A percentile compares a stretch with the other conserved stretches of the same genome.
Conservation (phyloP, 2,329 filamentous ascomycete species). For the Parasarocladium wereldwijsianum region DNA sequence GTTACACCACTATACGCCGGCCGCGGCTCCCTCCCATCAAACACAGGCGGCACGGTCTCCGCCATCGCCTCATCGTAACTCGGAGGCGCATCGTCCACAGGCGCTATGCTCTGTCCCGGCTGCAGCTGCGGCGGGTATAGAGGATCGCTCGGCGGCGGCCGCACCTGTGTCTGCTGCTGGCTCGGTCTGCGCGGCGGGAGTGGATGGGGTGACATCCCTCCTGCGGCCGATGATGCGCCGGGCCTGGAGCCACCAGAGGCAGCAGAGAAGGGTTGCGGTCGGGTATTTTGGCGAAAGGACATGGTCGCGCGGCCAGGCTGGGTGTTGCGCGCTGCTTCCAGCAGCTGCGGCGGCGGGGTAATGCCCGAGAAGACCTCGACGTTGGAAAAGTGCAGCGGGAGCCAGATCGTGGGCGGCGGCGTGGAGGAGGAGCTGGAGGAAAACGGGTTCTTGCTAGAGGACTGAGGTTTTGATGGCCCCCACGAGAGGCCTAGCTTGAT, state of each 20-base stretch:
- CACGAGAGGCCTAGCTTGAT: constrained; percentile 65
- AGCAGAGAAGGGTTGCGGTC: constrained; percentile 12
- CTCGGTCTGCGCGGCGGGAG: constrained; percentile 12
- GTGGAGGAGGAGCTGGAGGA: constrained; percentile 9
- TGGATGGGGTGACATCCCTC: constrained; percentile 8
- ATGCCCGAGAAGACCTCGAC: constrained; percentile 82
- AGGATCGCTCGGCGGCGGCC: constrained; percentile 25
- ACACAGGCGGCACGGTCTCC: constrained; percentile 53
- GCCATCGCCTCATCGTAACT: constrained; percentile 92
- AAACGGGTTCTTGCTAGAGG: constrained; percentile 9
- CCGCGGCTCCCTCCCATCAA: constrained; percentile 45
- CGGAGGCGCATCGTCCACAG: constrained; percentile 65
- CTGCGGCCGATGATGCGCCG: constrained; percentile 1
- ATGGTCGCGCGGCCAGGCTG: constrained; percentile 24
- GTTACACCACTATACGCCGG: constrained; percentile 54
- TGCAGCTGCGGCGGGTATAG: constrained; percentile 43
- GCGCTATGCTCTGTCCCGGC: constrained; percentile 26
- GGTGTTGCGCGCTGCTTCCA: constrained; percentile 37
- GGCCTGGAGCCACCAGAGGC: constrained; percentile 1
- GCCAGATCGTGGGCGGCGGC: constrained; percentile 60
- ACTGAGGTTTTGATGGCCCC: constrained; percentile 36
- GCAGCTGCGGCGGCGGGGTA: constrained; percentile 59
- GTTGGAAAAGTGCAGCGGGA: constrained; percentile 61
- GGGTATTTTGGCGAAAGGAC: constrained; percentile 10
- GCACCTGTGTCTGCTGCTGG: constrained; percentile 9